These are phyloP conservation scores for Pseudocercospora fuligena DNA, from an alignment of 2,329 filamentous ascomycete genomes.

Conservation along the genomic window DNA sequence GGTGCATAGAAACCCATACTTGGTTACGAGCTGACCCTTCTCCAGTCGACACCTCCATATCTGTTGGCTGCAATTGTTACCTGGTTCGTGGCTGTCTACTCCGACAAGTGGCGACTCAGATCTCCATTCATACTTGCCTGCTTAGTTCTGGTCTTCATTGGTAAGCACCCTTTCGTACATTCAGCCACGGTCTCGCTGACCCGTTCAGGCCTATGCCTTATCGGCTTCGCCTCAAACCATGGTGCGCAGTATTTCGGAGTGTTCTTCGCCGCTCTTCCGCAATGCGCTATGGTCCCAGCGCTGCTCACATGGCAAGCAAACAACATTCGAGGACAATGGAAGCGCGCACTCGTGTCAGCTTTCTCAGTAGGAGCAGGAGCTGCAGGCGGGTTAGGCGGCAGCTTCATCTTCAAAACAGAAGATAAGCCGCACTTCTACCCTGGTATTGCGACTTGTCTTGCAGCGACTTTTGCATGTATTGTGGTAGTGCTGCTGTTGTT, in stretches of 20 bases:
- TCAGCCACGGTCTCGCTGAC: neutral
- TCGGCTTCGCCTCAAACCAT: conserved; percentile 35
- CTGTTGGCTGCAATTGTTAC: conserved; percentile 35
- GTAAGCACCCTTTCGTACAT: neutral
- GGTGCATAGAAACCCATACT: neutral
- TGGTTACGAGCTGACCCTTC: neutral
- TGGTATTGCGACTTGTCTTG: conserved; percentile 27
- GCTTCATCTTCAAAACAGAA: conserved; percentile 26
- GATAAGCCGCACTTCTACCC: conserved; percentile 29
- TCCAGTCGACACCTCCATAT: conserved; percentile 47
- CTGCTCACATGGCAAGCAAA: conserved; percentile 42
- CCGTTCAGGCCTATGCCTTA: conserved; percentile 26
- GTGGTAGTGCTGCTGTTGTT: conserved; percentile 25
- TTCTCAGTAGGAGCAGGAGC: conserved; percentile 16
- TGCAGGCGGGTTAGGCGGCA: conserved; percentile 68
- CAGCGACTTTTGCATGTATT: conserved; percentile 24
- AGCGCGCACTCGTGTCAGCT: conserved; percentile 44
- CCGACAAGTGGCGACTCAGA: conserved; percentile 34
- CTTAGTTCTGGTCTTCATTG: conserved; percentile 8
- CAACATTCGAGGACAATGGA: conserved; percentile 60
- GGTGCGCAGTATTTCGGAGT: conserved; percentile 38
- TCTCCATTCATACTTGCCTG: conserved; percentile 33
- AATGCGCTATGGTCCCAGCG: conserved; percentile 30
- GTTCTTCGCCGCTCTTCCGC: conserved; percentile 34
- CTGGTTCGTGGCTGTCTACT: conserved; percentile 31